phyloP scores from a whole-genome alignment of 768 basidiomycete species.

The Boletus barrowsii region DNA sequence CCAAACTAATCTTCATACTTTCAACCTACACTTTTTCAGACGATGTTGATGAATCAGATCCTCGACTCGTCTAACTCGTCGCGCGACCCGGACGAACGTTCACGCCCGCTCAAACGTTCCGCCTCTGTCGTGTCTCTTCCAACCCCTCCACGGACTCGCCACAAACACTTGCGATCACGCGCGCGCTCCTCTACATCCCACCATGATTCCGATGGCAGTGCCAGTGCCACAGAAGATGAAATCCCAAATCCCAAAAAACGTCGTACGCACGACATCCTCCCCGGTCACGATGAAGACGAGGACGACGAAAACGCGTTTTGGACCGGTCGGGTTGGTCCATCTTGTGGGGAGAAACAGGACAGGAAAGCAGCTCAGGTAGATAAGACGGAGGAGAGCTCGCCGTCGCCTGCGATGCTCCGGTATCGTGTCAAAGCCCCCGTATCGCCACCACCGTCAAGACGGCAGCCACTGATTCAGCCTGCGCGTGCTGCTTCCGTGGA shows the following conservation, averaged over 20 bases:
- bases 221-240: conserved; percentile 35
- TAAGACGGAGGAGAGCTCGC: conserved; percentile 17
- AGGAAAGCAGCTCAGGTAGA: conserved; percentile 2
- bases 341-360: conserved; percentile 3
- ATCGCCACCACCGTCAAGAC: conserved; percentile 66
- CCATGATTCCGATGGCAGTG: conserved; percentile 37
- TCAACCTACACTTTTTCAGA: background rate
- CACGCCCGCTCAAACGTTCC: conserved; percentile 54
- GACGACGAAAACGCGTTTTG: conserved; percentile 43
- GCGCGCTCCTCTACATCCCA: conserved; percentile 46
- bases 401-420: conserved; percentile 37
- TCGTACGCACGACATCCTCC: conserved; percentile 32
- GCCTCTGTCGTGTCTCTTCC: conserved; percentile 63
- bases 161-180: conserved; percentile 45
- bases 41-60: conserved; percentile 32
- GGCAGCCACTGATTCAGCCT: conserved; percentile 35
- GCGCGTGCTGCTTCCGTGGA: conserved; percentile 27
- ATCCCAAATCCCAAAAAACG: conserved; percentile 37
- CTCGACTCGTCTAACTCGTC: conserved; percentile 33
- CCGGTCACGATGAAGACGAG: conserved; percentile 49
- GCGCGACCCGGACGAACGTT: conserved; percentile 12
- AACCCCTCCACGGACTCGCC: conserved; percentile 60
- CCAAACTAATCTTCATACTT: background rate
- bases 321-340: conserved; percentile 23
- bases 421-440: conserved; percentile 43